phyloP scores from a whole-genome alignment of 805 yeast species.

The Brettanomyces sp. region DNA sequence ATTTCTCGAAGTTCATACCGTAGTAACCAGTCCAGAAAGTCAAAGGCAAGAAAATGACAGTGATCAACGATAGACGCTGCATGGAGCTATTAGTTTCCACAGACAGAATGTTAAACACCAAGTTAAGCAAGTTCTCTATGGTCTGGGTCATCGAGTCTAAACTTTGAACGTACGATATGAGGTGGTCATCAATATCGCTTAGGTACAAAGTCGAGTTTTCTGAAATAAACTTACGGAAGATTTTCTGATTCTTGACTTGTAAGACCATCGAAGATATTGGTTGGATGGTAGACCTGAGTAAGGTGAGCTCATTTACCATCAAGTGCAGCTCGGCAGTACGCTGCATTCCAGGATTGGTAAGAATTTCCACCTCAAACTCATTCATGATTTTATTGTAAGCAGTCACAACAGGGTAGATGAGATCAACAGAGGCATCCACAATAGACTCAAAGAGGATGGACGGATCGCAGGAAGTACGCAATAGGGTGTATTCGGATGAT shows the following conservation, averaged over 20 bases:
- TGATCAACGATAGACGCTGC: conserved; percentile 42
- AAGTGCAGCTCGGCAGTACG: conserved; percentile 46
- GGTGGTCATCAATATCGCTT: conserved; percentile 50
- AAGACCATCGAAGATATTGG: conserved; percentile 40
- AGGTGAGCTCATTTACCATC: conserved; percentile 43
- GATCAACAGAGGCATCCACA: conserved; percentile 45
- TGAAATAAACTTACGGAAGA: conserved; percentile 23
- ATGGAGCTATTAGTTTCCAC: conserved; percentile 47
- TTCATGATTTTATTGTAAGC: conserved; percentile 41
- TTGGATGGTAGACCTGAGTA: conserved; percentile 34
- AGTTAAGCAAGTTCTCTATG: conserved; percentile 39
- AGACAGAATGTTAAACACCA: conserved; percentile 49
- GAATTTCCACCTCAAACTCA: conserved; percentile 42
- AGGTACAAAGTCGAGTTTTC: conserved; percentile 38
- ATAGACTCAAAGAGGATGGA: conserved; percentile 45
- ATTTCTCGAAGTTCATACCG: conserved; percentile 43
- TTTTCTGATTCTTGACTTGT: conserved; percentile 33
- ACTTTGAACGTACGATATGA: conserved; percentile 41
- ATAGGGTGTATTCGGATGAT: conserved; percentile 33
- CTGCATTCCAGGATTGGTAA: conserved; percentile 37
- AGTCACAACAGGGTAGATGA: conserved; percentile 41
- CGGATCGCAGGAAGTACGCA: conserved; percentile 43
- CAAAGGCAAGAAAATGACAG: conserved; percentile 50
- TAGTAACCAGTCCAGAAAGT: conserved; percentile 55
- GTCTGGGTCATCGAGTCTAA: conserved; percentile 44